phyloP scores from a whole-genome alignment of 2,329 filamentous ascomycete species.

The Penicillium sp. region DNA sequence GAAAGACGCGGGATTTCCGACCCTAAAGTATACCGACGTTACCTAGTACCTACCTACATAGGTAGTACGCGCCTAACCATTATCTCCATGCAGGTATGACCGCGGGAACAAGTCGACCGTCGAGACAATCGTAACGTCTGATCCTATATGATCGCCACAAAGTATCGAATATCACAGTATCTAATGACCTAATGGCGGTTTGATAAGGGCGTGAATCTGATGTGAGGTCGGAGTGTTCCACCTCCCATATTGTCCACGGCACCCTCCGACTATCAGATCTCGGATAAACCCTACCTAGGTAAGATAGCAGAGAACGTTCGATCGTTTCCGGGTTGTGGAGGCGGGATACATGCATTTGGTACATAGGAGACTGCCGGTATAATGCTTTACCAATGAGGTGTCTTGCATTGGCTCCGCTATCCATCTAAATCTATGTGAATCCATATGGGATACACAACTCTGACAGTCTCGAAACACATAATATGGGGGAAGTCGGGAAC shows the following conservation, averaged over 20 bases:
- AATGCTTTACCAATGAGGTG: not conserved
- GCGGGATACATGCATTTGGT: not conserved
- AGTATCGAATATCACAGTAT: not conserved
- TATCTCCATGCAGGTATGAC: not conserved
- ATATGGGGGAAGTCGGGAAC: not conserved
- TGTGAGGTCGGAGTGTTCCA: slow-evolving; percentile 6
- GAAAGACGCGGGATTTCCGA: not conserved
- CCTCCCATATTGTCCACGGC: slow-evolving; percentile 1
- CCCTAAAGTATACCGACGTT: not conserved
- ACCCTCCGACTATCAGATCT: slow-evolving; percentile 6
- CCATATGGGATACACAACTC: not conserved
- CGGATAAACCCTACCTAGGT: slow-evolving; percentile 1
- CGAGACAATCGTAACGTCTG: not conserved
- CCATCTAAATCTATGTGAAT: too few species aligned
- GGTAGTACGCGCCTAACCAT: not conserved
- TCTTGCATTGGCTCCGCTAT: not conserved
- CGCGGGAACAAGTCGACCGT: not conserved
- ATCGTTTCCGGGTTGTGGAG: not conserved
- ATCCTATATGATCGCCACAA: not conserved
- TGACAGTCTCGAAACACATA: not conserved
- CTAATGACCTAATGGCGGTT: too few species aligned
- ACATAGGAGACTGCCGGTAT: not conserved
- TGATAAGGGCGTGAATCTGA: slow-evolving; percentile 3
- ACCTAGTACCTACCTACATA: too few species aligned
- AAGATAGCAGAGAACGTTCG: slow-evolving; percentile 3